Base-by-base conservation (phyloP, 179 eudicot species). In the Silene noctiflora region DNA sequence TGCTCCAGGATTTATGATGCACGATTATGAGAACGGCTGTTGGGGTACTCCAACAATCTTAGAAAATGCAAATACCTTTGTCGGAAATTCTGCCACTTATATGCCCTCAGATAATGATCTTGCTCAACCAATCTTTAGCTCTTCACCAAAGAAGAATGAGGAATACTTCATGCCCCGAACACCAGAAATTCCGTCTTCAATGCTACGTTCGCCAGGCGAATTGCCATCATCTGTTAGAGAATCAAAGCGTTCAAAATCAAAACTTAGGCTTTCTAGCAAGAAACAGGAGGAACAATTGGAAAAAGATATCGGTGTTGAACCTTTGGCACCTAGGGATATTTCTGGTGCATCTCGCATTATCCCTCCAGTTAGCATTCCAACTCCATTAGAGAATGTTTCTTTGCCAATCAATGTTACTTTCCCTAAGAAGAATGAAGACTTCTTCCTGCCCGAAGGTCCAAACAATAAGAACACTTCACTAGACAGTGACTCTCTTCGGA, bases 1-100 rank as follows among this genome's bases (percentile, higher is more conserved):
- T 69, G 78, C 67, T 74, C 59, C 77, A 25, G 61, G 44, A 3
- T 67, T 33, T 29, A 31, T 66, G 63, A 60, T 48, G 44, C 22
- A 71, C 67, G 68, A 24, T 67, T 72, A 72, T 76, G 75, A 25
- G 14, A 46, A 21, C 29, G 60, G 65, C 62, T 53, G 39, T 55
- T 77, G 79, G 83, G 65, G 62, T 33, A 67, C 59, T 22, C 10
- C 75, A 51, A 66, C 75, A 27, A 61, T 20, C 64, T 66, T 76
- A 1, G 77, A 46, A 12, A 72, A 31, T 8, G 74, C 35, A 33
- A 35, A 51, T 67, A 17, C 25, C 24, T 31, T 69, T 60, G 71
- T 22, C 0, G 80, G 68, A 10, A 77, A 42, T 51, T 24, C 81
- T 27, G 56, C 72, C 3, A 55, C 53, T 77, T 77, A 35, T 72